Base-by-base conservation (phyloP, 768 basidiomycete genomes). In the Crepidotus variabilis region DNA sequence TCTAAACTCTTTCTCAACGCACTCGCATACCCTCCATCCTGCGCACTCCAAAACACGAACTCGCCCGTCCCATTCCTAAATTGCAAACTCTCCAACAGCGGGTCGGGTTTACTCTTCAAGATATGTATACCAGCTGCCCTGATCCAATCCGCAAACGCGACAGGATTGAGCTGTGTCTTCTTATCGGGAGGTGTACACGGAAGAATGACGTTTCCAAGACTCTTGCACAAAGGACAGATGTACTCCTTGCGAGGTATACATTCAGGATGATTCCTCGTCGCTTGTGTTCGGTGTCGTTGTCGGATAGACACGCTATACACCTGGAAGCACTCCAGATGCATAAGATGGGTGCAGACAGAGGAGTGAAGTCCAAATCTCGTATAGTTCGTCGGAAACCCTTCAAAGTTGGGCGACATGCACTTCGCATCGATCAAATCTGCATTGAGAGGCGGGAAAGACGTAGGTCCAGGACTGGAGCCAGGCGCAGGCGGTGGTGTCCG, bases 181-280 rank as follows among this genome's bases (percentile, higher is more conserved):
- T 61, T 61, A 10, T 77, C 68, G 0, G 85, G 76, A 11, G 76
- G 75, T 4, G 81, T 77, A 16, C 95, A 86, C 0, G 97, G 97
- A 0, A 99, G 78, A 43, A 99, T 87, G 28, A 94, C 85, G 69
- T 99, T 99, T 2, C 96, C 94, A 6, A 98, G 77, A 63, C 92
- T 94, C 73, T 98, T 98, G 77, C 97, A 99, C 3, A 99, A 75
- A 1, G 97, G 97, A 63, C 97, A 99, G 48, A 98, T 90, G 72
- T 88, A 98, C 65, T 99, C 97, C 62, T 90, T 89, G 39, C 97
- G 82, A 14, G 89, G 85, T n/a, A 94, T 92, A 63, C 86, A 90
- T 68, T 98, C 96, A 0, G 97, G 95, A 65, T 97, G 96, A 61
- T 94, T 93, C 36, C 97, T 77, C 6, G 93, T 93, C 5, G 90